These are phyloP conservation scores for Umbelopsis ramanniana DNA, from an alignment of 192 early-diverging fungal genomes.

Conservation along the genomic window DNA sequence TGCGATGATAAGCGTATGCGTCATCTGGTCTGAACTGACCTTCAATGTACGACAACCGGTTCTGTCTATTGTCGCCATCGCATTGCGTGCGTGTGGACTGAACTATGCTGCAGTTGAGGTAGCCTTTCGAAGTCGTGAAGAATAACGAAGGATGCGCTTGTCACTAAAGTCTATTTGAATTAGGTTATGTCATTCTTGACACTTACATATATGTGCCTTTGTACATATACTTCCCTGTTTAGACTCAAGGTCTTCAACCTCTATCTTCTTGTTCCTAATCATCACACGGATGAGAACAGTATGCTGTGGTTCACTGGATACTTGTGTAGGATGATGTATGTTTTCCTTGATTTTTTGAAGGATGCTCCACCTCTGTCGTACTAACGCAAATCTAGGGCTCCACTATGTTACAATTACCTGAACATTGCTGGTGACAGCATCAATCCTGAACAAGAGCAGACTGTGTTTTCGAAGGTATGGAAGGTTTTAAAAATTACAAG, in stretches of 20 bases:
- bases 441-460: slow-evolving; percentile 37
- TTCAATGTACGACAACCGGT: slow-evolving; percentile 73
- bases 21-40: slow-evolving; percentile 95
- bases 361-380: slow-evolving; percentile 18
- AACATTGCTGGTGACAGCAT: slow-evolving; percentile 60
- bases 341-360: slow-evolving; percentile 7
- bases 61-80: slow-evolving; percentile 73
- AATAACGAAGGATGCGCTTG: too few species aligned
- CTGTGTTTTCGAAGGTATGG: slow-evolving; percentile 54
- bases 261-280: slow-evolving; percentile 88
- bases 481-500: slow-evolving; percentile 1
- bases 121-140: not conserved
- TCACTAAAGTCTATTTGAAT: slow-evolving; percentile 2
- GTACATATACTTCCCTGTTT: slow-evolving; percentile 91
- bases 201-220: slow-evolving; percentile 90
- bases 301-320: slow-evolving; percentile 94
- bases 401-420: slow-evolving; percentile 95
- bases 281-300: slow-evolving; percentile 91
- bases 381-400: slow-evolving; percentile 56
- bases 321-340: slow-evolving; percentile 79
- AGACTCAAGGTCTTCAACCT: slow-evolving; percentile 88
- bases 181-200: slow-evolving; percentile 75
- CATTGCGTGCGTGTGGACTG: slow-evolving; percentile 57
- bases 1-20: slow-evolving; percentile 62
- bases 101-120: slow-evolving; percentile 70